Base-by-base conservation (phyloP, 208 protist species). In the Trypanosoma theileri region DNA sequence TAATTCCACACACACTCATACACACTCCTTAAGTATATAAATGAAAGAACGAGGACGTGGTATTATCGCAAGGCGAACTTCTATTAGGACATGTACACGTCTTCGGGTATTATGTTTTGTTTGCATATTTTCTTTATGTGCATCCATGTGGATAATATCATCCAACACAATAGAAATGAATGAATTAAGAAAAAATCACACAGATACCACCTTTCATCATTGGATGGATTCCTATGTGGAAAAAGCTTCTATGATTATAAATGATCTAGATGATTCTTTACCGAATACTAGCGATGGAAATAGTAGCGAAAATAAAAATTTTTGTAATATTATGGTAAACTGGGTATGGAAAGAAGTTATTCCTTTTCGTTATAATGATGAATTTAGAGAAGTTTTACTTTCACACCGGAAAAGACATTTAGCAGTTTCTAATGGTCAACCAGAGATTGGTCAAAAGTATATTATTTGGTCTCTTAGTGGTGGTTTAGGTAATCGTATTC, bases 401-500 rank as follows among this genome's bases (percentile, higher is more conserved):
- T 41, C 52, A 44, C 59, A 73, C 0, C 70, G 56, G n/a, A 48
- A 62, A 16, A 52, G 60, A 52, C 70, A 75, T 28, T 51, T 42
- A 17, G 70, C 52, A 0, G 70, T 75, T 17, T 44, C 62, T 7
- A 59, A 16, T n/a, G 70, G 70, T 10, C 31, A 53, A 31, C 70
- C 70, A 24, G 21, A 69, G 26, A 11, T 16, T 9, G 48, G 41
- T 21, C 75, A 80, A 52, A 67, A 66, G 45, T 80, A 80, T 66
- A 58, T 80, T 54, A 46, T 80, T 22, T 80, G 75, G 70, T 77
- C 63, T 24, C 66, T 77, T 69, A 70, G 59, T 72, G 75, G 69
- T 16, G 75, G 75, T 12, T 48, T 77, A 26, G 75, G 75, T 40
- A 80, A 80, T 55, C 59, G 75, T 28, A 19, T 80, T 57, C 75